Conservation (phyloP, 768 basidiomycete genomes). For the Trametes punicea region DNA sequence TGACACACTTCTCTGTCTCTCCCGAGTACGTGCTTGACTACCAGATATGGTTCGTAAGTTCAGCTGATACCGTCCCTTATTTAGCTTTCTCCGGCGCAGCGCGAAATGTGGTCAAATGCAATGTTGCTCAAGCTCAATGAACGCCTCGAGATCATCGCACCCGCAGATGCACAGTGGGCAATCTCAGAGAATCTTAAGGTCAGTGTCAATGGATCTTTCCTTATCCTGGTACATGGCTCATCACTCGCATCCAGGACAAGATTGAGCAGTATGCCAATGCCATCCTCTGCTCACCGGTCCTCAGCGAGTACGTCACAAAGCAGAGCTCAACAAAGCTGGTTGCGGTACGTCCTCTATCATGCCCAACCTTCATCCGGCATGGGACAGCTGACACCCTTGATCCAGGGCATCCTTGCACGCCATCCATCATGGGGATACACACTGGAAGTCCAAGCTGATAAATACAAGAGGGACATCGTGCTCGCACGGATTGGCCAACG, state of each 20-base stretch:
- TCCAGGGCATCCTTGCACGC: not conserved
- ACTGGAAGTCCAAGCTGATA: not conserved
- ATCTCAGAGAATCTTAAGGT: not conserved
- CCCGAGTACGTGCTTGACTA: not conserved
- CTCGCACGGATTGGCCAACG: not conserved
- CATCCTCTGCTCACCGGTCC: not conserved
- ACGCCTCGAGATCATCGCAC: not conserved
- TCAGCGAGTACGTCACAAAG: not conserved
- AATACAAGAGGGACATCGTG: not conserved
- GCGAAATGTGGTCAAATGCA: not conserved
- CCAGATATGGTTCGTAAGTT: too few relatives aligned
- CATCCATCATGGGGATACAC: conserved; percentile 2
- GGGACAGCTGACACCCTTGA: too few relatives aligned
- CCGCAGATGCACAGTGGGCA: not conserved
- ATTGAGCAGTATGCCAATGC: not conserved
- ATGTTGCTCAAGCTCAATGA: not conserved
- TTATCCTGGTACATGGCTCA: not conserved
- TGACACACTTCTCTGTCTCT: not conserved
- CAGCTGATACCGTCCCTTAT: too few relatives aligned
- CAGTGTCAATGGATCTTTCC: not conserved
- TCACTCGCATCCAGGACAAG: not conserved
- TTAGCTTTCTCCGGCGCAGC: not conserved
- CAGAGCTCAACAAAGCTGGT: not conserved
- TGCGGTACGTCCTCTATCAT: not conserved
- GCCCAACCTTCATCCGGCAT: not conserved